Percentiles rank a stretch among this genome's conserved stretches.
These are phyloP conservation scores for Angophora floribunda DNA, from an alignment of 345 rosid genomes.

Conservation along the genomic window DNA sequence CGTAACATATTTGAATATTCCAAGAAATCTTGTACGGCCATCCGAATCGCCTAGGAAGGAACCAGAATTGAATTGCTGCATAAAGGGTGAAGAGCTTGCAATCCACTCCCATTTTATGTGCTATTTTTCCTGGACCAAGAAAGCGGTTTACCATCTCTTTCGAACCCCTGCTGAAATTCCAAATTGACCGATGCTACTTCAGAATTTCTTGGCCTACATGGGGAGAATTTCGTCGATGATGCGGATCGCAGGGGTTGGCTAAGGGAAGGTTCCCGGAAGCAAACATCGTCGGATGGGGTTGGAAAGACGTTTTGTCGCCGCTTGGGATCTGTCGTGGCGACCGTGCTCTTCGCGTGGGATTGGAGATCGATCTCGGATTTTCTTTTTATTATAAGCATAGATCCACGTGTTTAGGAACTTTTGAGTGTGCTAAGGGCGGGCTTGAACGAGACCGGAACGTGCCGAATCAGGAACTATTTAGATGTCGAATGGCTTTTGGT, in stretches of 20 bases:
- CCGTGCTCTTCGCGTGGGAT: background rate
- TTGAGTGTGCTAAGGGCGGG: background rate
- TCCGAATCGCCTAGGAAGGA: no score
- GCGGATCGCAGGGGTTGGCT: background rate
- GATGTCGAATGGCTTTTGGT: rapidly evolving
- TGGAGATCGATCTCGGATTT: background rate
- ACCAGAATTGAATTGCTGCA: no score
- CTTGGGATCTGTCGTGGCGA: background rate
- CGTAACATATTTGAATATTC: no score
- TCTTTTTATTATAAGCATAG: background rate
- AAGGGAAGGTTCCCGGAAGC: background rate
- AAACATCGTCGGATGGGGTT: background rate
- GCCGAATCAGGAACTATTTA: background rate
- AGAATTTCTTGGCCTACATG: background rate
- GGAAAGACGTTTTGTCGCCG: background rate
- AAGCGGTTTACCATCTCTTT: no score
- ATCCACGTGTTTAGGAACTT: background rate
- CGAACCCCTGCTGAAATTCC: background rate
- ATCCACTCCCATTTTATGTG: no score
- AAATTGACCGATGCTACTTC: background rate
- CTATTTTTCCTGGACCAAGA: no score
- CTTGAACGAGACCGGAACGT: background rate
- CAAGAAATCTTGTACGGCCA: no score
- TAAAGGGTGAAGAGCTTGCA: no score
- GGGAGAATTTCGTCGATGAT: background rate